Evolutionary conservation across 1,284 basidiomycete species (phyloP).

Genomic region (Irpex sp.): DNA sequence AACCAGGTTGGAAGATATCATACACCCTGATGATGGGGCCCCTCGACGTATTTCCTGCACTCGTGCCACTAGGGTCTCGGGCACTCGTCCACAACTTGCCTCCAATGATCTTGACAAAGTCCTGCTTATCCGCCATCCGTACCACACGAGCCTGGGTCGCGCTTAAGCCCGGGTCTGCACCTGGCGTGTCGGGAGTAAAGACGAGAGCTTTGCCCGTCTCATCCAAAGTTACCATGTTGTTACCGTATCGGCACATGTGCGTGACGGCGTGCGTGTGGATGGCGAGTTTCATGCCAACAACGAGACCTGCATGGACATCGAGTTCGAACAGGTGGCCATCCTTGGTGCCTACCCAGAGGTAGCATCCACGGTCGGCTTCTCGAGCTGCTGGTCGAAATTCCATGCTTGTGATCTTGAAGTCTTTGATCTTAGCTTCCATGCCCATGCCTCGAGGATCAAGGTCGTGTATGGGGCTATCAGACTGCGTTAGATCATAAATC

Average conservation of each 20-base stretch:
- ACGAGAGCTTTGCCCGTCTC: slow-evolving; percentile 80
- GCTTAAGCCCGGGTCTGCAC: slow-evolving; percentile 33
- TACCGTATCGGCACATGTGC: slow-evolving; percentile 68
- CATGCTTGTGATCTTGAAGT: slow-evolving; percentile 70
- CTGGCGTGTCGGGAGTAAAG: slow-evolving; percentile 49
- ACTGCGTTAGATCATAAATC: slow-evolving; percentile 55
- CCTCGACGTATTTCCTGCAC: slow-evolving; percentile 37
- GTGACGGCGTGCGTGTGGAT: slow-evolving; percentile 68
- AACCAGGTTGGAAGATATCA: slow-evolving; percentile 60
- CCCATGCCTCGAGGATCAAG: slow-evolving; percentile 64
- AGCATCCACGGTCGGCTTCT: slow-evolving; percentile 37
- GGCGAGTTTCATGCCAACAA: slow-evolving; percentile 54
- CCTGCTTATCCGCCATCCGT: slow-evolving; percentile 77
- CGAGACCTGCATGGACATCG: slow-evolving; percentile 58
- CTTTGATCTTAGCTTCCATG: slow-evolving; percentile 50
- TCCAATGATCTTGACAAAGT: slow-evolving; percentile 71
- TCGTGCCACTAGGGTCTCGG: slow-evolving; percentile 43
- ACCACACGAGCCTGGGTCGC: slow-evolving; percentile 57
- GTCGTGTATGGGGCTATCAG: slow-evolving; percentile 44
- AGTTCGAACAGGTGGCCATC: slow-evolving; percentile 85
- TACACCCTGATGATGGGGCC: slow-evolving; percentile 78
- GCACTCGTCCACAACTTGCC: slow-evolving; percentile 80
- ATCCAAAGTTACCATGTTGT: slow-evolving; percentile 76
- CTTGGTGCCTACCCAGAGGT: slow-evolving; percentile 85
- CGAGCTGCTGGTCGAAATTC: slow-evolving; percentile 61